Evolutionary conservation across 2,329 filamentous ascomycete species (phyloP).

Genomic region (Penicillium sp.): DNA sequence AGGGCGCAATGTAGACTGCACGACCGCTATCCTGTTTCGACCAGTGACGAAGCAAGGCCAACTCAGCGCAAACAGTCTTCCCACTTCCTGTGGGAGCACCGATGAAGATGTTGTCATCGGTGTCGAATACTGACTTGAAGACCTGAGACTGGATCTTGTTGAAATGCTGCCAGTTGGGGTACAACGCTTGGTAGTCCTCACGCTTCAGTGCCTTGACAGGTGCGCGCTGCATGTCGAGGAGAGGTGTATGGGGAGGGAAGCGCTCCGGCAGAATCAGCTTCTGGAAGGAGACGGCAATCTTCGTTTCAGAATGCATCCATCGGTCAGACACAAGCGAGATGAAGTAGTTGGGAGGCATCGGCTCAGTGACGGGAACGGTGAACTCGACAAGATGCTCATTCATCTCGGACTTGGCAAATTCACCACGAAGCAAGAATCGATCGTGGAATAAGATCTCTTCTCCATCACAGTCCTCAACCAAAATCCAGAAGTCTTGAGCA

Average conservation of each 20-base stretch:
- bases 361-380: slow-evolving; percentile 90
- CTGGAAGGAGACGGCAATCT: slow-evolving; percentile 85
- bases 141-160: slow-evolving; percentile 97
- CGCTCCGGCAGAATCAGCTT: slow-evolving; percentile 90
- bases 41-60: slow-evolving; percentile 85
- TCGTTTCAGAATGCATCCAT: slow-evolving; percentile 97
- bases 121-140: slow-evolving; percentile 84
- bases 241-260: slow-evolving; percentile 85
- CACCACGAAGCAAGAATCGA: slow-evolving; percentile 80
- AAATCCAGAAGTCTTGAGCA: slow-evolving; percentile 90
- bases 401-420: slow-evolving; percentile 74
- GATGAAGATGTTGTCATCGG: slow-evolving; percentile 87
- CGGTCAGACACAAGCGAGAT: slow-evolving; percentile 87
- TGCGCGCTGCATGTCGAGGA: slow-evolving; percentile 83
- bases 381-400: slow-evolving; percentile 95
- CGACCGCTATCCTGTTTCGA: slow-evolving; percentile 60
- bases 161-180: slow-evolving; percentile 76
- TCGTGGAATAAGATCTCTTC: slow-evolving; percentile 94
- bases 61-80: slow-evolving; percentile 94
- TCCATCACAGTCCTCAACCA: slow-evolving; percentile 94
- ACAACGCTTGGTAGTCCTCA: slow-evolving; percentile 70
- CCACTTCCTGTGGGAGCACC: slow-evolving; percentile 89
- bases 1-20: slow-evolving; percentile 87
- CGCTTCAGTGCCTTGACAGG: slow-evolving; percentile 81
- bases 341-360: slow-evolving; percentile 98